These are phyloP conservation scores for Excoecaria cochinchinensis DNA, from an alignment of 345 rosid genomes.

Conservation along the genomic window DNA sequence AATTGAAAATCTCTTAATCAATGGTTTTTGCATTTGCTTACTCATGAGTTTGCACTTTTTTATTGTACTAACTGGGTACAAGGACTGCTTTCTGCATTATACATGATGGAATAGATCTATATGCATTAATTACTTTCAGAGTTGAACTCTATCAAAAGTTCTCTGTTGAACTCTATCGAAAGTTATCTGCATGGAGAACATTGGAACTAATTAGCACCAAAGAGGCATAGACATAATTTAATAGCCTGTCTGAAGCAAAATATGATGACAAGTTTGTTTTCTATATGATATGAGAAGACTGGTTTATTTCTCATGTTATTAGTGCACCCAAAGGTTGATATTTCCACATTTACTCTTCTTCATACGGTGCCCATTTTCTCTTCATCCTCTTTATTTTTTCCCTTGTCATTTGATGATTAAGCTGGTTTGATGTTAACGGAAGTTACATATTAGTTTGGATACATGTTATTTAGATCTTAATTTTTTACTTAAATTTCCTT, in stretches of 20 bases:
- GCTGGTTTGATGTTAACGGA: not conserved
- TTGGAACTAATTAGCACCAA: not conserved
- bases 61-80: not conserved
- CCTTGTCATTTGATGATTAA: not conserved
- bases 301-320: not conserved
- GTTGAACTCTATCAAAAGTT: not conserved
- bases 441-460: not conserved
- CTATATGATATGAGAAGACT: not conserved
- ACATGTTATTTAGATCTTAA: not conserved
- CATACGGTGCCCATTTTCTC: not conserved
- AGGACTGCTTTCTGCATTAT: not conserved
- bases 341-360: not conserved
- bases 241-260: not conserved
- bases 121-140: not conserved
- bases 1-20: not conserved
- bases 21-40: not conserved
- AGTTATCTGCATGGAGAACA: slow-evolving; percentile 1
- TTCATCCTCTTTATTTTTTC: not conserved
- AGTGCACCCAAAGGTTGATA: not conserved
- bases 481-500: not conserved
- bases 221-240: not conserved
- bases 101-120: not conserved
- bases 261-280: not conserved
- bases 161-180: not conserved
- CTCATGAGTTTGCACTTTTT: not conserved